Evolutionary conservation across 208 protist genomes (phyloP).

Genomic region (Leishmania arabica): DNA sequence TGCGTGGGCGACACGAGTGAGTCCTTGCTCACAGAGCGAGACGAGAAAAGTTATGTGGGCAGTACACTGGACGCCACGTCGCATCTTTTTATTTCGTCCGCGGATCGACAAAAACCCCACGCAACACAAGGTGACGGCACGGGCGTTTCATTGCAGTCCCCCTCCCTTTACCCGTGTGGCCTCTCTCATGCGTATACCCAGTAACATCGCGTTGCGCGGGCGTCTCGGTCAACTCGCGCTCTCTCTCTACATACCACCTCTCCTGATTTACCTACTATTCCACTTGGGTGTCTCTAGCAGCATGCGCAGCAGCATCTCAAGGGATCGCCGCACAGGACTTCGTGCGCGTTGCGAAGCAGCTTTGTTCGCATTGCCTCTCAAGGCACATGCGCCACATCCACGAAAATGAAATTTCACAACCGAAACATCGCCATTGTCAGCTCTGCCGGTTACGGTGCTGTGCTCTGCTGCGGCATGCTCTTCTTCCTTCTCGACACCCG

Average conservation of each 20-base stretch:
- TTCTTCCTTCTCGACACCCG: slow-evolving; percentile 31
- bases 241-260: not conserved
- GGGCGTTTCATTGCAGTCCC: not conserved
- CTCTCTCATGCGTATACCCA: not conserved
- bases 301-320: not conserved
- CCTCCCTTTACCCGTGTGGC: not conserved
- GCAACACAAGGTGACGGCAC: not conserved
- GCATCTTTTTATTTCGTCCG: not conserved
- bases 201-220: not conserved
- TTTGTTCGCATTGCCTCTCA: not conserved
- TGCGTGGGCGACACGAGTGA: not conserved
- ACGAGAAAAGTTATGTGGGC: not conserved
- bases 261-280: not conserved
- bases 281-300: not conserved
- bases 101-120: not conserved
- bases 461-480: slow-evolving; percentile 43
- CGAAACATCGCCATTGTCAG: slow-evolving; percentile 59
- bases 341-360: not conserved
- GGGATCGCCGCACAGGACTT: not conserved
- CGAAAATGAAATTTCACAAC: slow-evolving; percentile 23
- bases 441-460: slow-evolving; percentile 45
- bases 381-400: not conserved
- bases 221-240: not conserved
- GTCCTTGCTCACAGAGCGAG: not conserved
- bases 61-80: not conserved